Conservation (phyloP, 257 asterid genomes). For the Solanum bukasovii region DNA sequence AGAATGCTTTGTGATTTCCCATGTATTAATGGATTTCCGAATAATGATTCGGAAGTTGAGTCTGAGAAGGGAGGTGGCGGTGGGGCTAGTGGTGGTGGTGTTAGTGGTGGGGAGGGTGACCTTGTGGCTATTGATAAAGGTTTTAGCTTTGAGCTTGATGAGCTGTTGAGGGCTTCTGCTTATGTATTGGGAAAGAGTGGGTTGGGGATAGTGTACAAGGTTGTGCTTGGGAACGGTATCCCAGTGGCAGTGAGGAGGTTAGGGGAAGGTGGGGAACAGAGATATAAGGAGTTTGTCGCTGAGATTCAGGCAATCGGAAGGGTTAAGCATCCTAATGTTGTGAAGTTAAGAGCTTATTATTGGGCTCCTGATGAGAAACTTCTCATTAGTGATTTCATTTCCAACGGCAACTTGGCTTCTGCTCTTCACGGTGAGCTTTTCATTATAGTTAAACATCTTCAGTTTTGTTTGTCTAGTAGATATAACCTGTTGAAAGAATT, state of each 20-base stretch:
- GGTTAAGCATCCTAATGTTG: conserved; percentile 82
- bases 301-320: conserved; percentile 90
- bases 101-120: conserved; percentile 70
- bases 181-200: conserved; percentile 96
- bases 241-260: conserved; percentile 92
- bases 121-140: conserved; percentile 93
- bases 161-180: conserved; percentile 92
- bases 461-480: background rate
- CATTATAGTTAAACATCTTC: conserved; percentile 3
- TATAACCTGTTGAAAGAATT: background rate
- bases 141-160: conserved; percentile 76
- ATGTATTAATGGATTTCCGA: conserved; percentile 42
- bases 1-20: conserved; percentile 36
- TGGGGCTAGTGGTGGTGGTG: conserved; percentile 32
- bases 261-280: conserved; percentile 93
- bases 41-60: conserved; percentile 56
- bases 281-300: conserved; percentile 80
- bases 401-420: conserved; percentile 77
- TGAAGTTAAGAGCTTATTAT: conserved; percentile 82
- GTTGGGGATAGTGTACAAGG: conserved; percentile 89
- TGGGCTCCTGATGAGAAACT: conserved; percentile 98
- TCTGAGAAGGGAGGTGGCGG: conserved; percentile 69
- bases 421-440: conserved; percentile 62
- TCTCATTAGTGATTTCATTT: conserved; percentile 85
- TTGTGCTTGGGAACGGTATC: conserved; percentile 82